These are phyloP conservation scores for Oryza glaberrima DNA, from an alignment of 176 grass and related monocot species.

Conservation along the genomic window DNA sequence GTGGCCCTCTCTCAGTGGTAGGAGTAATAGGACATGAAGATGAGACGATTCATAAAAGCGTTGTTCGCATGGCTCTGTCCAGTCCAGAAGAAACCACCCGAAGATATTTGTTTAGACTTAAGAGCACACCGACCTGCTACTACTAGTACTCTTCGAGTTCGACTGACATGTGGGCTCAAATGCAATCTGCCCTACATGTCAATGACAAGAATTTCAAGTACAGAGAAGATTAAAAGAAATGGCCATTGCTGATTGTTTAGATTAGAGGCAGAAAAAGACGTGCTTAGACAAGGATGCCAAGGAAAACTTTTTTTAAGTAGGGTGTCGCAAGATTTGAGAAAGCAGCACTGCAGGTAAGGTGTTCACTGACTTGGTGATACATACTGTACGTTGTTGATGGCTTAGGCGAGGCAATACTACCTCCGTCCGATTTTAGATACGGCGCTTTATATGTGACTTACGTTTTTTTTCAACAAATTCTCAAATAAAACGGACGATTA, in stretches of 20 bases:
- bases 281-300: background rate
- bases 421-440: too few relatives aligned
- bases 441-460: too few relatives aligned
- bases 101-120: background rate
- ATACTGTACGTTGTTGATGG: too few relatives aligned
- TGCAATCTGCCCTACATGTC: background rate
- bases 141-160: background rate
- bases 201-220: background rate
- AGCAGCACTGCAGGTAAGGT: background rate
- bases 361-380: background rate
- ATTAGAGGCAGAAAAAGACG: background rate
- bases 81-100: constrained; percentile 6
- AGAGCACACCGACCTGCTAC: background rate
- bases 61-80: background rate
- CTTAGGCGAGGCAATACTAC: too few relatives aligned
- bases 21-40: constrained; percentile 29
- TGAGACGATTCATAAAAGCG: constrained; percentile 1
- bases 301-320: background rate
- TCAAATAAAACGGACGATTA: too few relatives aligned
- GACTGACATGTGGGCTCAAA: constrained; percentile 11
- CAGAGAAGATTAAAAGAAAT: background rate
- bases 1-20: constrained; percentile 12
- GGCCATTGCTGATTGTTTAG: background rate
- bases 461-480: too few relatives aligned
- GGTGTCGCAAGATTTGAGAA: constrained; percentile 29